Conservation (phyloP, 257 asterid genomes). For the Datura wrightii region DNA sequence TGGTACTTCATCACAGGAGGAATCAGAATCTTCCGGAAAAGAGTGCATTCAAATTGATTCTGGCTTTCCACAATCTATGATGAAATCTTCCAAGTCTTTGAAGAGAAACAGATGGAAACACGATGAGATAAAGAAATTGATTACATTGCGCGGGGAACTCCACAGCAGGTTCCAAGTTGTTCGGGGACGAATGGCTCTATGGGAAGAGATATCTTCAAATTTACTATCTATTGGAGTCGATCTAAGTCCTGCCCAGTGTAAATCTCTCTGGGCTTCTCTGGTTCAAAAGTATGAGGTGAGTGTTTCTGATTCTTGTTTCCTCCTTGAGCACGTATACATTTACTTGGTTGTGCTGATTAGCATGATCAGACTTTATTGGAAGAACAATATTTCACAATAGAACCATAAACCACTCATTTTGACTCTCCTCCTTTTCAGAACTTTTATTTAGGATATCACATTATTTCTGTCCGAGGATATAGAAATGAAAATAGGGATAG, state of each 20-base stretch:
- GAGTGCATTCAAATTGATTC: slow-evolving; percentile 52
- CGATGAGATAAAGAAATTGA: slow-evolving; percentile 80
- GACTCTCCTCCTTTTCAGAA: background rate
- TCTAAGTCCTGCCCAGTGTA: slow-evolving; percentile 92
- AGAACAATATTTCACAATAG: background rate
- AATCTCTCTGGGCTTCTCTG: slow-evolving; percentile 95
- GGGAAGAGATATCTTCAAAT: slow-evolving; percentile 93
- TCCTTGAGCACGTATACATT: background rate
- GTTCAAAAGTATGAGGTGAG: slow-evolving; percentile 92
- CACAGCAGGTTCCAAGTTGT: slow-evolving; percentile 82
- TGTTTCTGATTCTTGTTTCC: slow-evolving; percentile 29
- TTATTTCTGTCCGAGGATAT: background rate
- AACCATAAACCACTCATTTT: slow-evolving; percentile 27
- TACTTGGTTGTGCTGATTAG: slow-evolving; percentile 12
- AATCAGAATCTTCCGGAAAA: slow-evolving; percentile 41
- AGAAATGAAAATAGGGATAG: background rate
- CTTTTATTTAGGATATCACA: background rate
- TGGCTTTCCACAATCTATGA: slow-evolving; percentile 45
- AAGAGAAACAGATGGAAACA: slow-evolving; percentile 92
- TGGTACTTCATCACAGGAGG: slow-evolving; percentile 47
- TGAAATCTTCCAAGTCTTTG: slow-evolving; percentile 55
- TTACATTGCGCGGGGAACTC: slow-evolving; percentile 83
- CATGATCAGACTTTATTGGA: background rate
- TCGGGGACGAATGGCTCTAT: slow-evolving; percentile 94
- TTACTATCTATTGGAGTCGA: slow-evolving; percentile 62